Percentiles rank a stretch among this genome's conserved stretches.
These are phyloP conservation scores for Gnetum montanum DNA, from an alignment of 75 land plant genomes.

Conservation along the genomic window DNA sequence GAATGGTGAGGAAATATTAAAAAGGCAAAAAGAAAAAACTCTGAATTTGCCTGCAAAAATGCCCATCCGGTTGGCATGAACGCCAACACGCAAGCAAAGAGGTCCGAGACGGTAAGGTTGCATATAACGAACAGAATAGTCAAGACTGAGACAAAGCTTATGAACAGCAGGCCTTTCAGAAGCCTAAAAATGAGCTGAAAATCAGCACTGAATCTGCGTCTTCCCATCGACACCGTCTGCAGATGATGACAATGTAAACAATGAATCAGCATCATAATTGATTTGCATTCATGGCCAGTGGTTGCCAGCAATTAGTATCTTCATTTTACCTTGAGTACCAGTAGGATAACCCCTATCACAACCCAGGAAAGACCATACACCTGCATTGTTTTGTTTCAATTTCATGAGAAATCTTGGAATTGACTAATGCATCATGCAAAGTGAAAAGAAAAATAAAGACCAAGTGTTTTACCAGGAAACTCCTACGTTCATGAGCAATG, in stretches of 20 bases:
- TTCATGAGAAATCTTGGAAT: background rate
- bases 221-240: constrained; percentile 94
- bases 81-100: constrained; percentile 68
- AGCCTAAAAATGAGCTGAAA: constrained; percentile 95
- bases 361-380: constrained; percentile 98
- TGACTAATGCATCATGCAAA: background rate
- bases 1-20: too few species aligned
- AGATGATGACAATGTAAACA: background rate
- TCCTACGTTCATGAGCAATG: constrained; percentile 47
- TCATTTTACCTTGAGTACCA: constrained; percentile 67
- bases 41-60: constrained; percentile 76
- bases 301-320: background rate
- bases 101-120: constrained; percentile 57
- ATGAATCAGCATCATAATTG: background rate
- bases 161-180: constrained; percentile 74
- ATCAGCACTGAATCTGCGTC: constrained; percentile 78
- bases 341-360: constrained; percentile 57
- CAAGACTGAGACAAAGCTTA: constrained; percentile 70
- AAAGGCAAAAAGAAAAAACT: too few species aligned
- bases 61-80: constrained; percentile 99
- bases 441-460: constrained; percentile 1
- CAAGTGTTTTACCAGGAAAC: constrained; percentile 54
- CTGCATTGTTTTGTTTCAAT: constrained; percentile 23
- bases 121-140: constrained; percentile 63
- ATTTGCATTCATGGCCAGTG: background rate